Evolutionary conservation across 169 alveolate species (phyloP), one percentile per base, ranked within the genome.

Genomic region (Toxoplasma gondii): DNA sequence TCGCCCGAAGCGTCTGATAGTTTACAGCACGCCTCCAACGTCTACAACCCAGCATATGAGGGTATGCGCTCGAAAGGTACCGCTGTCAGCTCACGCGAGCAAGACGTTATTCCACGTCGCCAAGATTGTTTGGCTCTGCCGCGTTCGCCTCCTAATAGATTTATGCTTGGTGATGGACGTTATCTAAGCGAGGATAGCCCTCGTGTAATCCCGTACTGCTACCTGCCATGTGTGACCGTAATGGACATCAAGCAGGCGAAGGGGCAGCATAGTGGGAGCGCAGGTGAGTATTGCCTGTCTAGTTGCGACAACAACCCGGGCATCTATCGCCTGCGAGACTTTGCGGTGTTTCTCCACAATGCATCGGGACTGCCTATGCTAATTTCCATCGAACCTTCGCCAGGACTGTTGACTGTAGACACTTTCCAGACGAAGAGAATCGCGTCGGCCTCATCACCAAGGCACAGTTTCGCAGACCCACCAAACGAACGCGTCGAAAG

Each of bases 331-430:
- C 88, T 82, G 5, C 88, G 53, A 36, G 88, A 82, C 64, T 82
- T 82, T 34, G 54, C 39, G 1, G 17, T 82, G 38, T 82, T 82
- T 43, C 34, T 82, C 38, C 34, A n/a, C 67, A 82, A 82, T 45
- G 88, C 88, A 17, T 82, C 88, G n/a, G 88, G 88, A 1, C 39
- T 43, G 88, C 64, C 53, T 39, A 9, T 82, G 64, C 67, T 82
- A 34, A 16, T 82, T 5, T 10, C 29, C 4, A 16, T 34, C 34
- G 54, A 43, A 38, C 39, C 88, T 7, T 31, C 53, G 29, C 54
- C 67, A 7, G 53, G 39, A 43, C 34, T 43, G 53, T 31, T 64
- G 74, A 27, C 74, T 64, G 74, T 16, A 16, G 74, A 64, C 74
- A 64, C 74, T 31, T 64, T 64, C 74, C 74, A 16, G 74, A 64